A percentile compares a stretch with the other conserved stretches of the same genome.
Evolutionary conservation across 495 filamentous ascomycete genomes (phyloP).

Genomic region (Xylaria telfairii): DNA sequence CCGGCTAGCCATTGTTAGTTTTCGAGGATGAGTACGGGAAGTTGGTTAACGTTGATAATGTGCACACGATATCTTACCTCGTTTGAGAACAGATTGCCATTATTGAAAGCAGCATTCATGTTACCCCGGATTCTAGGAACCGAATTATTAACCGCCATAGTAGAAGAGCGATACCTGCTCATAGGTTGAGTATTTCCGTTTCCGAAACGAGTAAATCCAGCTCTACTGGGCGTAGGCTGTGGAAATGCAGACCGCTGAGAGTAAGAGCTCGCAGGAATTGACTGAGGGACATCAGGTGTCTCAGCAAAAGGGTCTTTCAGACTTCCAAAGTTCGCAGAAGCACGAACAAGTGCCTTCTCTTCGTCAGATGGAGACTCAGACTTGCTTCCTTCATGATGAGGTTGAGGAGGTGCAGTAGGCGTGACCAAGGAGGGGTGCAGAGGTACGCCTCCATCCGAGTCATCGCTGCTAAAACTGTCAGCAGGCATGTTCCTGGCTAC

Average conservation of each 20-base stretch:
- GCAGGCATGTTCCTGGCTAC: not conserved
- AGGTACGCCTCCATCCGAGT: conserved; percentile 16
- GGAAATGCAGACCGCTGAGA: conserved; percentile 5
- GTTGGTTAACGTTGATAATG: not conserved
- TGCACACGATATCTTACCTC: conserved; percentile 9
- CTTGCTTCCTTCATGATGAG: not conserved
- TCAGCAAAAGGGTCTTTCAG: conserved; percentile 27
- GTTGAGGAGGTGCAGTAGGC: not conserved
- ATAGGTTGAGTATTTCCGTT: not conserved
- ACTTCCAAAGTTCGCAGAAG: conserved; percentile 24
- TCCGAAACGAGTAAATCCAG: conserved; percentile 16
- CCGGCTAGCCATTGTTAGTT: conserved; percentile 12
- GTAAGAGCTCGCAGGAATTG: conserved; percentile 13
- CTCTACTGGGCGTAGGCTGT: conserved; percentile 21
- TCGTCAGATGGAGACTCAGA: conserved; percentile 18
- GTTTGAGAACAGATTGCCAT: not conserved
- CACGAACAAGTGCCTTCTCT: conserved; percentile 26
- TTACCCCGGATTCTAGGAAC: conserved; percentile 13
- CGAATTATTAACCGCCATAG: not conserved
- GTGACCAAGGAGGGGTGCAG: conserved; percentile 7
- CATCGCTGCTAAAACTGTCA: conserved; percentile 14
- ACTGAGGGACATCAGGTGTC: conserved; percentile 20
- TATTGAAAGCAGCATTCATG: conserved; percentile 11
- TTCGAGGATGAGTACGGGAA: not conserved
- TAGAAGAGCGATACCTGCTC: conserved; percentile 18